phyloP scores from a whole-genome alignment of 305 asterid species.

The Fraxinus ornus region DNA sequence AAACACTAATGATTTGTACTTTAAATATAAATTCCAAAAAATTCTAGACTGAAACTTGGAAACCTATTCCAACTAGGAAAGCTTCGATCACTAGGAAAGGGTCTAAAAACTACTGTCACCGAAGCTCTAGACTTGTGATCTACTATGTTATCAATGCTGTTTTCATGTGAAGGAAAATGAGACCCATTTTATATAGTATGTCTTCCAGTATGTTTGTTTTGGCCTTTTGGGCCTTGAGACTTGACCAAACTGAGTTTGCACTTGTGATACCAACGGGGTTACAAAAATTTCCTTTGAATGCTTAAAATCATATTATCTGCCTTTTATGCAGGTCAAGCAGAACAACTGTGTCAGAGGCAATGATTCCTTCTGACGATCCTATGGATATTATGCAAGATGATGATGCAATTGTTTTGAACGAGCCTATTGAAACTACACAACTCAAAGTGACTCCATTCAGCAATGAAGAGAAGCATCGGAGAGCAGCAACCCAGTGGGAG shows the following conservation, averaged over 20 bases:
- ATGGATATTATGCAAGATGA: slow-evolving; percentile 43
- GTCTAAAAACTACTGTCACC: not conserved
- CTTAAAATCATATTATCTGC: slow-evolving; percentile 18
- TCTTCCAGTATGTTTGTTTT: slow-evolving; percentile 12
- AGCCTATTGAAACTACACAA: slow-evolving; percentile 45
- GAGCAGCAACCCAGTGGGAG: slow-evolving; percentile 96
- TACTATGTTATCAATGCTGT: not conserved
- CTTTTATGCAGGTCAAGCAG: slow-evolving; percentile 63
- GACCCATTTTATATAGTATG: not conserved
- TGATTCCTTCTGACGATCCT: slow-evolving; percentile 49
- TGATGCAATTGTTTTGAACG: slow-evolving; percentile 47
- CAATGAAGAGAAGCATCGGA: slow-evolving; percentile 68
- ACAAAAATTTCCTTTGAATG: slow-evolving; percentile 1
- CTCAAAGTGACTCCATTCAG: slow-evolving; percentile 37
- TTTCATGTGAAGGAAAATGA: slow-evolving; percentile 6
- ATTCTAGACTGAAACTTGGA: not conserved
- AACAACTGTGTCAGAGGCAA: slow-evolving; percentile 68
- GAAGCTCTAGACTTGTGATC: not conserved
- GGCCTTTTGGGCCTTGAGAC: not conserved
- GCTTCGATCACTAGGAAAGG: not conserved
- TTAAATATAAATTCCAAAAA: not conserved
- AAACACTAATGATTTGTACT: not conserved
- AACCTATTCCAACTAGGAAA: not conserved
- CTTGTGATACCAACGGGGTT: not conserved
- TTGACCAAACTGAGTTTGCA: not conserved